Conservation (phyloP, 768 basidiomycete genomes). For the Pulveroboletus sp. region DNA sequence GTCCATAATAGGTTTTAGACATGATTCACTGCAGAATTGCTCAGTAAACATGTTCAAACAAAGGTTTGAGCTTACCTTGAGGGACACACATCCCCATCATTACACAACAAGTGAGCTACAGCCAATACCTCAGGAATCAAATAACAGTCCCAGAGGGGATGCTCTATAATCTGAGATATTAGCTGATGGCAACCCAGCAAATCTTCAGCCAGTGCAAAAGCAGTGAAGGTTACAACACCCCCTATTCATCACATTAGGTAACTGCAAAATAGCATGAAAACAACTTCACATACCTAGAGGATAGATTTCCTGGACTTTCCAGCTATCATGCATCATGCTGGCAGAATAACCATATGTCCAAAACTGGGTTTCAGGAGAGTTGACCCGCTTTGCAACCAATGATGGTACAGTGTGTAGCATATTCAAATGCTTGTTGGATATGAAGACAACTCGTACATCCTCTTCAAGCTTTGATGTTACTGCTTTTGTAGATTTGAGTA, state of each 20-base stretch:
- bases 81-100: background rate
- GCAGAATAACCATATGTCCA: constrained; percentile 67
- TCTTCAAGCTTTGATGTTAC: constrained; percentile 34
- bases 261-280: background rate
- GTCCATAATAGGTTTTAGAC: constrained; percentile 23
- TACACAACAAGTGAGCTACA: constrained; percentile 25
- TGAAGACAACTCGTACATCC: constrained; percentile 53
- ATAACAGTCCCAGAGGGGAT: constrained; percentile 68
- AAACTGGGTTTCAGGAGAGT: constrained; percentile 50
- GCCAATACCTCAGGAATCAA: constrained; percentile 63
- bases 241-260: constrained; percentile 38
- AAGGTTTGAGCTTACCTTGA: constrained; percentile 8
- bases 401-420: constrained; percentile 47
- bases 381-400: constrained; percentile 44
- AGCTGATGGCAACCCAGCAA: constrained; percentile 44
- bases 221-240: constrained; percentile 69
- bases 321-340: constrained; percentile 44
- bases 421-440: constrained; percentile 56
- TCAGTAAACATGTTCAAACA: background rate
- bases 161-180: constrained; percentile 50
- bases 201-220: constrained; percentile 53
- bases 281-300: constrained; percentile 49
- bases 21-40: constrained; percentile 7
- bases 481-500: constrained; percentile 45
- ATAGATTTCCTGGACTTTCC: constrained; percentile 66